Base-by-base conservation (phyloP, 108 stramenopile genomes). In the Skeletonema menzelii region DNA sequence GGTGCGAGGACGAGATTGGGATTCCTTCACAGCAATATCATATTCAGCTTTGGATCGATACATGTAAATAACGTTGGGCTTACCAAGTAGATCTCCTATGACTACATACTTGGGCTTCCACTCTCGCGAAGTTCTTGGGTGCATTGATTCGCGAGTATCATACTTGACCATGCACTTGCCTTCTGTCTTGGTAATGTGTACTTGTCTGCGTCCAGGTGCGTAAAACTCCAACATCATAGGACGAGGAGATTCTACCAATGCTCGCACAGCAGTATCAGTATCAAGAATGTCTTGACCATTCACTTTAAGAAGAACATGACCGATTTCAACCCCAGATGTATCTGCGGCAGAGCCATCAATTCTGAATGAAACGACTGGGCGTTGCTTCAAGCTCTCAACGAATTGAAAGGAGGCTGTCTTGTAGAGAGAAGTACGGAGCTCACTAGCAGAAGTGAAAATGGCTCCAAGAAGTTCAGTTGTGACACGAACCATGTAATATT, bases 81-180 rank as follows among this genome's bases (percentile, higher is more conserved):
- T 75, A 4, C 53, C 60, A 22, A 80, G 35, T 17, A 80, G 71
- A 27, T 63, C 79, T 14, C 79, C 79, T 13, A 76, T 69, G 32
- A 80, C 79, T 19, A 80, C 79, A 53, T 80, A 80, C 75, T 80
- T 80, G 22, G 46, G 68, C 69, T 80, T 80, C 79, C 79, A 80
- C 26, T 70, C 79, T 4, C 26, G 1, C 11, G 30, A 59, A 42
- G 24, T 76, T 24, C 10, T 24, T 58, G 79, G 79, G 0, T 74
- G 62, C 0, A 37, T 57, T 13, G 69, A 46, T 10, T 34, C 61
- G 4, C 70, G 53, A 35, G 26, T 60, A 53, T 80, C 79, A 38
- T 80, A 80, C 69, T 80, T 80, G 56, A 80, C 79, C 79, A 75
- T 71, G 61, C 56, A 63, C 61, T 71, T 37, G 5, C 69, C 74